phyloP scores from a whole-genome alignment of 768 basidiomycete genomes.

The Lentinula raphanica region DNA sequence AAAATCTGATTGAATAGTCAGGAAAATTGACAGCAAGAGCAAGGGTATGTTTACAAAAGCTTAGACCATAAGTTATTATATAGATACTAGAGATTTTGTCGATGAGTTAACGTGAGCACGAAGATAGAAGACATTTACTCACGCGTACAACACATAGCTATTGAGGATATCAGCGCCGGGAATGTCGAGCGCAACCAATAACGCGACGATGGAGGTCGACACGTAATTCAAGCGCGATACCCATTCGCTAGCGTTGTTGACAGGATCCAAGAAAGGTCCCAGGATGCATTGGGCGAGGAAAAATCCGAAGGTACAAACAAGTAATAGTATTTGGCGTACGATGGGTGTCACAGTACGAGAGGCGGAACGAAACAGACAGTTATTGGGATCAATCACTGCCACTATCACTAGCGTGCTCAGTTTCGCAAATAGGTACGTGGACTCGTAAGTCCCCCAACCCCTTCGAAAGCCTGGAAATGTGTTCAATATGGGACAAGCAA shows the following conservation, averaged over 20 bases:
- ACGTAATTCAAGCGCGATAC: slow-evolving; percentile 68
- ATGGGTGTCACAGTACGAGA: slow-evolving; percentile 47
- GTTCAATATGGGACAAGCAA: not conserved
- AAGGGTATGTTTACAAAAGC: slow-evolving; percentile 38
- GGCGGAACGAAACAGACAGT: slow-evolving; percentile 63
- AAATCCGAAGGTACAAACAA: slow-evolving; percentile 52
- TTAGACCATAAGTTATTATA: slow-evolving; percentile 60
- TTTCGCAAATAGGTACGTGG: slow-evolving; percentile 65
- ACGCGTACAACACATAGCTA: slow-evolving; percentile 64
- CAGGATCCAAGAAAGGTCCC: slow-evolving; percentile 62
- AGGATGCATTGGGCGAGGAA: slow-evolving; percentile 57
- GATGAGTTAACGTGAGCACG: not conserved
- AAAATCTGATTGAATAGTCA: slow-evolving; percentile 47
- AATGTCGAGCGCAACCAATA: slow-evolving; percentile 55
- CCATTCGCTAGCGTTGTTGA: slow-evolving; percentile 75
- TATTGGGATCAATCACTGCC: slow-evolving; percentile 63
- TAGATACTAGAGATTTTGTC: slow-evolving; percentile 31
- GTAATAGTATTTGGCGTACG: slow-evolving; percentile 56
- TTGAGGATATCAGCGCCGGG: slow-evolving; percentile 50
- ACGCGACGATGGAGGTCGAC: slow-evolving; percentile 55
- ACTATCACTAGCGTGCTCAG: slow-evolving; percentile 60
- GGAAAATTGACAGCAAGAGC: not conserved
- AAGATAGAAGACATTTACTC: slow-evolving; percentile 20
- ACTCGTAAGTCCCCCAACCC: slow-evolving; percentile 62
- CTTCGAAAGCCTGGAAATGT: slow-evolving; percentile 54